Conservation (phyloP, 345 rosid genomes). For the Dovyalis caffra region DNA sequence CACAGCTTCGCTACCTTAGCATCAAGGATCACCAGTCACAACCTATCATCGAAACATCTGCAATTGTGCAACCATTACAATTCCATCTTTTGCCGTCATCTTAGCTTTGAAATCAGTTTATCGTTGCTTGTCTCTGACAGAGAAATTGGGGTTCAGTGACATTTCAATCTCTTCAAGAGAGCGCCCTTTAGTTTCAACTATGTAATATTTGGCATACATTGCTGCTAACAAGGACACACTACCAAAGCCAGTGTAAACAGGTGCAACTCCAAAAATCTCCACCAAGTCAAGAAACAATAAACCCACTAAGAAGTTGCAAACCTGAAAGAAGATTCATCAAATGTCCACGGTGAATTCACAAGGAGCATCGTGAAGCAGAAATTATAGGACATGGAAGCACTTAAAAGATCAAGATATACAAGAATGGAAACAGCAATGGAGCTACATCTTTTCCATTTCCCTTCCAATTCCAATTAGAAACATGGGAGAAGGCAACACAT, state of each 20-base stretch:
- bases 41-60: background rate
- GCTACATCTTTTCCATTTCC: background rate
- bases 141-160: constrained; percentile 45
- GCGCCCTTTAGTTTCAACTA: constrained; percentile 72
- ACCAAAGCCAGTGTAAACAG: constrained; percentile 63
- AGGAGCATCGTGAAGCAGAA: background rate
- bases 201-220: constrained; percentile 44
- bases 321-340: constrained; percentile 35
- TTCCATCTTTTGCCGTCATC: background rate
- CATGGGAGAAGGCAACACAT: background rate
- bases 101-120: background rate
- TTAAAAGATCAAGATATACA: too few relatives aligned
- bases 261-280: constrained; percentile 55
- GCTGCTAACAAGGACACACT: constrained; percentile 62
- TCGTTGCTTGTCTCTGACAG: constrained; percentile 17
- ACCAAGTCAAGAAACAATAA: constrained; percentile 64
- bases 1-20: background rate
- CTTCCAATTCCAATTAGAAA: background rate
- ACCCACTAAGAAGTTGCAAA: constrained; percentile 78
- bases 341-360: background rate
- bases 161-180: constrained; percentile 77
- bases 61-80: too few relatives aligned
- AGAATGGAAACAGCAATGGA: background rate
- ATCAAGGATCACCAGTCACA: background rate
- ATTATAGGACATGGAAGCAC: too few relatives aligned